Base-by-base conservation (phyloP, 176 grass and related monocot genomes). In the Carex myosuroides region DNA sequence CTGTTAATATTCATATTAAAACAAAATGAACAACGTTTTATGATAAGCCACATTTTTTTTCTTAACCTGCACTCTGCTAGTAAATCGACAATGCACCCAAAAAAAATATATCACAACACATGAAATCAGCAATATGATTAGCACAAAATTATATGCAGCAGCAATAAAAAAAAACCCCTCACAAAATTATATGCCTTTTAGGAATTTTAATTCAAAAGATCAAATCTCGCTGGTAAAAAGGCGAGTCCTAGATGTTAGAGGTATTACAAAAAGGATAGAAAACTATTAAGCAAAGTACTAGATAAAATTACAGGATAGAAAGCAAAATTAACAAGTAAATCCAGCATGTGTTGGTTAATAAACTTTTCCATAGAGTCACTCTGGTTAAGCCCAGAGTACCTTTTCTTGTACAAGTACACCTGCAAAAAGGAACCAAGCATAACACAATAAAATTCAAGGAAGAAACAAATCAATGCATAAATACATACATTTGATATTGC, bases 401-500 rank as follows among this genome's bases (percentile, higher is more conserved):
- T 41, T 69, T 73, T 67, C 85, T 68, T 72, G 84, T 60, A 62
- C 63, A 56, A 32, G 13, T 62, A 42, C 37, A 74, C 50, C 86
- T 86, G 81, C 18, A 20, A 54, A 80, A 78, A 50, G 60, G 8
- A 68, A 11, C 7, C 0, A 37, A 26, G 11, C 50, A 17, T 2
- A 32, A 12, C 2, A 22, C 37, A 17, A 0, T 24, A 48, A 37
- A 14, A 16, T 12, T n/a, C 60, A 4, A 29, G 29, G 13, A 64
- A 62, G 22, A 78, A 53, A 65, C 74, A 37, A 81, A 81, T 63
- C 3, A 46, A 60, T 84, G 29, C 79, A 42, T 65, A 55, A 70
- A 48, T 78, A 84, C 88, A 79, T 86, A 79, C 85, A 35, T 90
- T 39, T 84, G 85, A 73, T 18, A 83, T 22, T 67, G 21, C 12